phyloP scores from a whole-genome alignment of 2,329 filamentous ascomycete species.

The Cladosporium phlei region DNA sequence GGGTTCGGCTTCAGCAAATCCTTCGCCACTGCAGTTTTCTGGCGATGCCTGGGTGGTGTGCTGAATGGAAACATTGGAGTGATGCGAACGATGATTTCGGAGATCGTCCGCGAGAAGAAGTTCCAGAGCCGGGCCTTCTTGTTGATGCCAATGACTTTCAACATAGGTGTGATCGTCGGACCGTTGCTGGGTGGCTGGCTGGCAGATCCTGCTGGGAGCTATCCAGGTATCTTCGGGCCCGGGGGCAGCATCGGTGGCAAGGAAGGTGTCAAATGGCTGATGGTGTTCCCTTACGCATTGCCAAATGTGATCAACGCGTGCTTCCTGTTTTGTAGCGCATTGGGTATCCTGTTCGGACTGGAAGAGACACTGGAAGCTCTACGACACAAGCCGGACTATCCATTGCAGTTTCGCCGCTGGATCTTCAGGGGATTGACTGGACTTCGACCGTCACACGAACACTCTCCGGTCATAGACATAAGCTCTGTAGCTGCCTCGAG shows the following conservation, averaged over 20 bases:
- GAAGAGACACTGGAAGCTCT: slow-evolving; percentile 53
- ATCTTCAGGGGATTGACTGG: slow-evolving; percentile 33
- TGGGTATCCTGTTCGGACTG: slow-evolving; percentile 58
- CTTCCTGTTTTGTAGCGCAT: slow-evolving; percentile 53
- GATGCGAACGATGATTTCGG: slow-evolving; percentile 69
- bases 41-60: slow-evolving; percentile 61
- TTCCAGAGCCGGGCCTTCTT: slow-evolving; percentile 52
- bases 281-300: slow-evolving; percentile 64
- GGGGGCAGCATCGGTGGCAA: slow-evolving; percentile 53
- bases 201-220: slow-evolving; percentile 59
- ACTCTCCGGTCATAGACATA: slow-evolving; percentile 29
- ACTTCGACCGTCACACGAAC: slow-evolving; percentile 24
- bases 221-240: slow-evolving; percentile 60
- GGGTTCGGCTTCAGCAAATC: slow-evolving; percentile 65
- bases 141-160: slow-evolving; percentile 64
- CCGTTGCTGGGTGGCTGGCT: slow-evolving; percentile 60
- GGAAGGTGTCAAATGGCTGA: slow-evolving; percentile 56
- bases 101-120: slow-evolving; percentile 67
- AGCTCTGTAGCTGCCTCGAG: slow-evolving; percentile 17
- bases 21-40: slow-evolving; percentile 59
- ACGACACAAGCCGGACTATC: slow-evolving; percentile 38
- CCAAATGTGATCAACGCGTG: slow-evolving; percentile 63
- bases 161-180: slow-evolving; percentile 49
- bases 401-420: slow-evolving; percentile 37
- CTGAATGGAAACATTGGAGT: slow-evolving; percentile 71